These are phyloP conservation scores for Agrocybe pediades DNA, from an alignment of 768 basidiomycete species.

Conservation along the genomic window DNA sequence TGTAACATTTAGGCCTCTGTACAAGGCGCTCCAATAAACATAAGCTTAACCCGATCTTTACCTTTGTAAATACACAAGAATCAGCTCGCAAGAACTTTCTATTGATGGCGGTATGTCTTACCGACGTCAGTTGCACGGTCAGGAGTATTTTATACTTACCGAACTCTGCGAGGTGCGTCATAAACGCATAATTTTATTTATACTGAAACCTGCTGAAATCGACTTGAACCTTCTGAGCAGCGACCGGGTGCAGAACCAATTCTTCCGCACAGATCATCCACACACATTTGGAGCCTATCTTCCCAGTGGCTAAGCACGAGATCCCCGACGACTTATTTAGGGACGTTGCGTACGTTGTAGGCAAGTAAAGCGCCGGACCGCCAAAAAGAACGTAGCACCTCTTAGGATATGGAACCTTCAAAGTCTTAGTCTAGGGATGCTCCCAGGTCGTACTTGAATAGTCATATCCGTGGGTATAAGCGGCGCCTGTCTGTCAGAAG, in stretches of 20 bases:
- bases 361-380: not conserved
- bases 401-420: not conserved
- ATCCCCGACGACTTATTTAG: not conserved
- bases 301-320: not conserved
- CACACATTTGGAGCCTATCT: not conserved
- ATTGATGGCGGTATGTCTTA: not conserved
- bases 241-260: conserved; percentile 4
- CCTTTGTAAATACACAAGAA: not conserved
- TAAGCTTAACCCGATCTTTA: not conserved
- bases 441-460: not conserved
- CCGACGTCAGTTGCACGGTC: conserved; percentile 4
- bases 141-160: conserved; percentile 6
- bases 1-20: not conserved
- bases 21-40: not conserved
- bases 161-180: conserved; percentile 13
- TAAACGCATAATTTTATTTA: conserved; percentile 10
- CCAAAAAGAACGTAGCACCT: no score
- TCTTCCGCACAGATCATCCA: not conserved
- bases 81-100: not conserved
- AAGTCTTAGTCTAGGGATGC: not conserved
- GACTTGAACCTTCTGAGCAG: conserved; percentile 1
- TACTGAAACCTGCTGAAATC: conserved; percentile 5
- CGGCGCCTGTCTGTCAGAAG: conserved; percentile 4
- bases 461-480: conserved; percentile 7
- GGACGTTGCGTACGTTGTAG: no score